Conservation (phyloP, 805 yeast genomes). For the Pichia rugopelliculosa region DNA sequence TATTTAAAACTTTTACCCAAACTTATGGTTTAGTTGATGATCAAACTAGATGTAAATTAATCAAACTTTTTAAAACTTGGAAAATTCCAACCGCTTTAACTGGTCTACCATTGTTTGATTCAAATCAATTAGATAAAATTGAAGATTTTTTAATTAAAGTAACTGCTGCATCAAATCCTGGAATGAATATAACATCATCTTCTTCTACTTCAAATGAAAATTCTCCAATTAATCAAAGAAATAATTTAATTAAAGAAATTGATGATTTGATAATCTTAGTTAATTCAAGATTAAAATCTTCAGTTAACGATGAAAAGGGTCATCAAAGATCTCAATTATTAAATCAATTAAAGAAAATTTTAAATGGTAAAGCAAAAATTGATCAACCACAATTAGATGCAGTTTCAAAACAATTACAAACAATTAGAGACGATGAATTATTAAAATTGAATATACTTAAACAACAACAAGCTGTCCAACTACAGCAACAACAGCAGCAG, state of each 20-base stretch:
- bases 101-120: slow-evolving; percentile 66
- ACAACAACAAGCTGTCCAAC: slow-evolving; percentile 17
- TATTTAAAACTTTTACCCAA: slow-evolving; percentile 63
- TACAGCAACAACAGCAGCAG: slow-evolving; percentile 16
- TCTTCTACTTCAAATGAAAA: slow-evolving; percentile 1
- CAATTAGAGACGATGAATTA: slow-evolving; percentile 29
- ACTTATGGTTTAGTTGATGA: slow-evolving; percentile 78
- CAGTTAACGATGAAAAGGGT: slow-evolving; percentile 34
- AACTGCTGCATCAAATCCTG: slow-evolving; percentile 31
- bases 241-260: slow-evolving; percentile 24
- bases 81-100: slow-evolving; percentile 54
- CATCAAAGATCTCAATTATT: slow-evolving; percentile 39
- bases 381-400: slow-evolving; percentile 26
- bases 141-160: slow-evolving; percentile 65
- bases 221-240: slow-evolving; percentile 9
- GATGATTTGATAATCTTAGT: slow-evolving; percentile 37
- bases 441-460: slow-evolving; percentile 21
- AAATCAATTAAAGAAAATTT: slow-evolving; percentile 34
- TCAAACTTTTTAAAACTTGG: slow-evolving; percentile 85
- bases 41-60: slow-evolving; percentile 61
- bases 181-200: slow-evolving; percentile 3
- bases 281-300: slow-evolving; percentile 31
- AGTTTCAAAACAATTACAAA: slow-evolving; percentile 26
- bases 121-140: slow-evolving; percentile 59
- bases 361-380: slow-evolving; percentile 25